Base-by-base conservation (phyloP, 2,329 filamentous ascomycete species). In the Paecilomyces niveus region DNA sequence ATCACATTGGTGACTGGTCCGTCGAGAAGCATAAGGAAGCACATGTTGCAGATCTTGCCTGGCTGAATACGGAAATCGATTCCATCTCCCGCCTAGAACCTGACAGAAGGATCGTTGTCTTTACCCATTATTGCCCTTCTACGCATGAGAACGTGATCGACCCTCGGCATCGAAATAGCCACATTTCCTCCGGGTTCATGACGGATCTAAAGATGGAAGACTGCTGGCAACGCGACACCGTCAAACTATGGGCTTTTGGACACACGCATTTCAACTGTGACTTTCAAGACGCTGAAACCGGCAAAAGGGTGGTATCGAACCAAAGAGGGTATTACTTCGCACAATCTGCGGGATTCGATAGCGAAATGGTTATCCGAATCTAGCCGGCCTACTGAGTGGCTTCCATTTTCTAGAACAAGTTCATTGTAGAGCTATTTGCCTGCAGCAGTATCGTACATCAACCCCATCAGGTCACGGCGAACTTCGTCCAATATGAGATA, bases 191-290 rank as follows among this genome's bases (percentile, higher is more conserved):
- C 1, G 76, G 68, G 2, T 81, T 81, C 61, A 67, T 72, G 21
- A 80, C 77, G 2, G 74, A 80, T 62, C 62, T 81, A 51, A 67
- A 63, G 0, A 58, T 39, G 1, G 68, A 80, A 55, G 29, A 58
- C 11, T 79, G 77, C 57, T 80, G 74, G 74, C 69, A 56, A 32
- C 72, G 65, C 56, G 59, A 58, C 0, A 67, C 59, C 3, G 77
- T 81, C 3, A 69, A 65, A 39, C 22, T 78, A 2, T 81, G 78
- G 79, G 78, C 74, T 1, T 81, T 79, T 67, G 77, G 79, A 1
- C 78, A 81, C 62, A 81, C 78, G 10, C 79, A 81, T 65, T 79
- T 70, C 61, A 78, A 76, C 61, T 78, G 72, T 63, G 69, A 74
- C 55, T 79, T 74, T 56, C 53, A 60, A 7, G 70, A 74, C 15